phyloP scores from a whole-genome alignment of 768 basidiomycete species.

The Trametes cubensis region DNA sequence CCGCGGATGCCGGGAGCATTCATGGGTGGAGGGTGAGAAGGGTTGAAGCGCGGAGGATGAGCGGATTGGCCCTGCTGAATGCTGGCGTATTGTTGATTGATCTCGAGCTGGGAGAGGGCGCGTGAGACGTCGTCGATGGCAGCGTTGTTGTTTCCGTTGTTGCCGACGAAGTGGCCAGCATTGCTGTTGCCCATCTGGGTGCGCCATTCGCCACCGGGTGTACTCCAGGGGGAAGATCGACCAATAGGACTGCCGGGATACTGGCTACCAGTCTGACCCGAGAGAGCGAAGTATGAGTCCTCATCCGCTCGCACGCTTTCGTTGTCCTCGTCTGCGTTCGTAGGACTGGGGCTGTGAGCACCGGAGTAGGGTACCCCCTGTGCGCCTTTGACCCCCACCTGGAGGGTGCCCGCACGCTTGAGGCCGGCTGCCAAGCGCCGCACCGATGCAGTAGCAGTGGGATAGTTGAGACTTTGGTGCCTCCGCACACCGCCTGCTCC shows the following conservation, averaged over 20 bases:
- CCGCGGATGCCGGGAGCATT: conserved; percentile 48
- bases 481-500: conserved; percentile 71
- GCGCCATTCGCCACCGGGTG: conserved; percentile 64
- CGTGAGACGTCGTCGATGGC: conserved; percentile 77
- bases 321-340: conserved; percentile 61
- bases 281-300: conserved; percentile 53
- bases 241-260: conserved; percentile 61
- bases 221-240: conserved; percentile 67
- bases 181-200: conserved; percentile 38
- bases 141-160: conserved; percentile 32
- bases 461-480: conserved; percentile 79
- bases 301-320: conserved; percentile 53
- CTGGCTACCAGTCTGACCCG: conserved; percentile 42
- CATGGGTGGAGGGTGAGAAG: conserved; percentile 48
- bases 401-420: conserved; percentile 77
- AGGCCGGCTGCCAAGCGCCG: conserved; percentile 57
- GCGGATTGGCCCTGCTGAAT: conserved; percentile 50
- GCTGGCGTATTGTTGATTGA: conserved; percentile 43
- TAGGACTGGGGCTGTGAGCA: conserved; percentile 46
- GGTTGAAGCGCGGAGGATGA: conserved; percentile 74
- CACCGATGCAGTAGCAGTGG: conserved; percentile 52
- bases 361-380: conserved; percentile 31
- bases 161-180: not conserved
- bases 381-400: conserved; percentile 46
- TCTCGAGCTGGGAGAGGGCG: conserved; percentile 70